Percentiles rank a stretch among this genome's conserved stretches.
phyloP scores from a whole-genome alignment of 1,284 basidiomycete genomes.

The Leccinum cinnamomeum region DNA sequence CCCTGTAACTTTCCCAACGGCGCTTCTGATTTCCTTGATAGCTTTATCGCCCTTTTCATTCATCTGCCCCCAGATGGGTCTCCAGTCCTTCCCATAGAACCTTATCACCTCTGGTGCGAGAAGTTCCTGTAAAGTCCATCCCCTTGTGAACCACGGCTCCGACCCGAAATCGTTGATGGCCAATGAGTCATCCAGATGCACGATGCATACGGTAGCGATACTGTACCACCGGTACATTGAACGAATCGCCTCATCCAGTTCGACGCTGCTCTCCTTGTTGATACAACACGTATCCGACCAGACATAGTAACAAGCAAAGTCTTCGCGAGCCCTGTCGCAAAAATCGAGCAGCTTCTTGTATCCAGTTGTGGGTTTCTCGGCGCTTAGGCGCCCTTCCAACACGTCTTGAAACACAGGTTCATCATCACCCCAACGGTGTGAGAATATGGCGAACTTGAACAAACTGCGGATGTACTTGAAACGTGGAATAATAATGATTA shows the following conservation, averaged over 20 bases:
- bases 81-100: constrained; percentile 24
- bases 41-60: constrained; percentile 12
- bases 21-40: constrained; percentile 15
- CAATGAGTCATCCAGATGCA: constrained; percentile 16
- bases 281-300: constrained; percentile 31
- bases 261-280: constrained; percentile 24
- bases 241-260: constrained; percentile 28
- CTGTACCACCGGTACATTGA: constrained; percentile 28
- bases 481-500: constrained; percentile 2
- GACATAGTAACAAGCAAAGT: constrained; percentile 14
- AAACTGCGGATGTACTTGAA: constrained; percentile 16
- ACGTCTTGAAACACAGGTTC: constrained; percentile 20
- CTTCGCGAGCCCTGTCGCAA: constrained; percentile 13
- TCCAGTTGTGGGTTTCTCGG: constrained; percentile 4
- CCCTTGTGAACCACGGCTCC: constrained; percentile 23
- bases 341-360: constrained; percentile 17
- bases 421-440: constrained; percentile 21
- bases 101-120: constrained; percentile 17
- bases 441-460: constrained; percentile 24
- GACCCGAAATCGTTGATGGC: constrained; percentile 13
- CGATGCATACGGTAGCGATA: constrained; percentile 19
- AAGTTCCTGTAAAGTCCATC: constrained; percentile 26
- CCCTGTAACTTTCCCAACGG: constrained; percentile 11
- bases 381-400: not conserved
- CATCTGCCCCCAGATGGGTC: constrained; percentile 10